Evolutionary conservation across 345 rosid species (phyloP), one percentile per base, ranked within the genome.

Genomic region (Gossypium turneri): DNA sequence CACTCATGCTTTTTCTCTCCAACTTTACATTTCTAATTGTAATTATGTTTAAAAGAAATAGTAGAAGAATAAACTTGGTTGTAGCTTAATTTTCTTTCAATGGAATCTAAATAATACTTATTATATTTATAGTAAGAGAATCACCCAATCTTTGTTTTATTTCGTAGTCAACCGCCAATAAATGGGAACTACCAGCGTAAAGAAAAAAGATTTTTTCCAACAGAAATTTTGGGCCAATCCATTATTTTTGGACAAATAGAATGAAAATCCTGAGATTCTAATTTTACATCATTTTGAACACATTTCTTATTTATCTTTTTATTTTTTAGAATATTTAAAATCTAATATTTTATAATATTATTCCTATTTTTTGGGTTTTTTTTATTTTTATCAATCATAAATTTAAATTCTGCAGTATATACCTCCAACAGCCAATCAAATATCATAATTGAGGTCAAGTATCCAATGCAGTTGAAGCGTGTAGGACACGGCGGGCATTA

Each of bases 401-500:
- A 29, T 29, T 29, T 29, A 34, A 34, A 34, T 34, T 34, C 6
- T 34, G 38, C 7, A 34, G 4, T 34, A 34, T 34, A 4, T 34
- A 34, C 38, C 12, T 56, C 34, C 59, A 47, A 12, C 43, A 69
- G 59, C 73, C 53, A 16, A 69, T 50, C 45, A 27, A 68, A 25
- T 13, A 19, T 50, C 43, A 51, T 69, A 25, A 16, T 16, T 25
- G 11, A 16, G 3, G 43, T 1, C 0, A 48, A 15, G 45, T 2
- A 56, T 72, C 52, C 74, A 55, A 55, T 71, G 51, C 48, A 9
- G 27, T 34, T 3, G 38, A 19, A 12, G 64, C 74, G 55, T 73
- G 67, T 15, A 12, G 15, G 3, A 12, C 20, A 9, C 56, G 16
- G 2, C 2, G 3, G 10, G 9, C 22, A 24, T 1, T 2, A 11